These are phyloP conservation scores for Ophiostoma ips DNA, from an alignment of 2,329 filamentous ascomycete genomes.

Conservation along the genomic window DNA sequence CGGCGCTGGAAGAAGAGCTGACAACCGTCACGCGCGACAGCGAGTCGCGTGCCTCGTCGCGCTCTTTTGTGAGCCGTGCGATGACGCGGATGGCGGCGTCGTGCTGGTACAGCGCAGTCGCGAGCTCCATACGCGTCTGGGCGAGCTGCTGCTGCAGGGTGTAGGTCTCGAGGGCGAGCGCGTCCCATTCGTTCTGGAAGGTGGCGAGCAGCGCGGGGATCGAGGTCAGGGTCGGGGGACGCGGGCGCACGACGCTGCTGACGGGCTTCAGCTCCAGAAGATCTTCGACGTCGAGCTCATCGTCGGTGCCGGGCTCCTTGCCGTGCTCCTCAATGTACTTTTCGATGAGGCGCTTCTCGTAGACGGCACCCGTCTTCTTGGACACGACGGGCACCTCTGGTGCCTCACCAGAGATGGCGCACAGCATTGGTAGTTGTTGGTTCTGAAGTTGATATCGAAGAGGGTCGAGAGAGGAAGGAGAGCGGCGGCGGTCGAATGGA, in stretches of 20 bases:
- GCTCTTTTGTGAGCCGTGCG: slow-evolving; percentile 74
- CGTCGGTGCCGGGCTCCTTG: slow-evolving; percentile 80
- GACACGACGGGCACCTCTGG: slow-evolving; percentile 91
- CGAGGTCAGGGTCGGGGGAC: slow-evolving; percentile 86
- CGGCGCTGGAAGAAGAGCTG: slow-evolving; percentile 23
- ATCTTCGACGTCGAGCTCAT: slow-evolving; percentile 71
- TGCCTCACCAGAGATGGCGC: slow-evolving; percentile 72
- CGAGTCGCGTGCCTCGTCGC: slow-evolving; percentile 83
- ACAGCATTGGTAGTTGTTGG: slow-evolving; percentile 16
- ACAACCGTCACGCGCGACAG: slow-evolving; percentile 67
- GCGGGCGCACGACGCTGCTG: slow-evolving; percentile 68
- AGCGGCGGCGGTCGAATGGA: not conserved
- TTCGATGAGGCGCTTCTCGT: slow-evolving; percentile 90
- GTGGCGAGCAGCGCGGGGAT: slow-evolving; percentile 87
- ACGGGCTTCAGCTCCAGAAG: slow-evolving; percentile 70
- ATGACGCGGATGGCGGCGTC: slow-evolving; percentile 96
- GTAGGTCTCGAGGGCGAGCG: slow-evolving; percentile 80
- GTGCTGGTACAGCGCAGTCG: slow-evolving; percentile 88
- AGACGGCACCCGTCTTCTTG: slow-evolving; percentile 76
- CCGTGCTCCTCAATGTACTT: slow-evolving; percentile 83
- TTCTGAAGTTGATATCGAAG: not conserved
- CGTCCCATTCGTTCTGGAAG: slow-evolving; percentile 98
- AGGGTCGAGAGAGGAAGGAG: no score
- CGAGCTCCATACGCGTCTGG: slow-evolving; percentile 84
- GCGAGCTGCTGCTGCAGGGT: slow-evolving; percentile 79